Conservation (phyloP, 768 basidiomycete species). For the Sporobolomyces pararoseus region DNA sequence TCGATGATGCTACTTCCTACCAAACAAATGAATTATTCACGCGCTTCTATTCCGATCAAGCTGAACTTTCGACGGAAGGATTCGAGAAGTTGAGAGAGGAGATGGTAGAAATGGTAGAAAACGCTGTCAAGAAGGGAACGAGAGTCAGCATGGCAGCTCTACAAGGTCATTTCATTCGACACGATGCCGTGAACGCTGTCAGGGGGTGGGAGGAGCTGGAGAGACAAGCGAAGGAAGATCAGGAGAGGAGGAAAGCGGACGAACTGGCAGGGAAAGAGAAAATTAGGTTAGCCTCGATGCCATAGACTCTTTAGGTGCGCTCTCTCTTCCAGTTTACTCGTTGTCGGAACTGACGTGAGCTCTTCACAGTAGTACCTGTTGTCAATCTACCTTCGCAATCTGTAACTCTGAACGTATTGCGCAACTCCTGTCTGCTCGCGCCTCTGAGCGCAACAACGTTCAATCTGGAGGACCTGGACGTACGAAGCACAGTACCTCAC, state of each 20-base stretch:
- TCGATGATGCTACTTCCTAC: slow-evolving; percentile 78
- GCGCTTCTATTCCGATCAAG: slow-evolving; percentile 67
- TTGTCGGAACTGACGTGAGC: no score
- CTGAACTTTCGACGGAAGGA: slow-evolving; percentile 49
- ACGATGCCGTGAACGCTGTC: slow-evolving; percentile 47
- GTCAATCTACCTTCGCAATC: no score
- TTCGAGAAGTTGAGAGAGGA: slow-evolving; percentile 56
- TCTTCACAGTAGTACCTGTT: no score
- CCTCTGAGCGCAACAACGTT: no score
- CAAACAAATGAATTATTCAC: slow-evolving; percentile 76
- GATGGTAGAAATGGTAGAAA: slow-evolving; percentile 59
- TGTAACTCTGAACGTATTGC: no score
- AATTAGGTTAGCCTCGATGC: slow-evolving; percentile 23
- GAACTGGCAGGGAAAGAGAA: neutral
- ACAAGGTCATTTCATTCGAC: slow-evolving; percentile 90
- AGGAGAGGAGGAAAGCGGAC: neutral
- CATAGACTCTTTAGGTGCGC: neutral
- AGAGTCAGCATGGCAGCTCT: slow-evolving; percentile 90
- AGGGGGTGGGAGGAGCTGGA: slow-evolving; percentile 44
- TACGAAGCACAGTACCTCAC: no score
- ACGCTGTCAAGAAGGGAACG: slow-evolving; percentile 57
- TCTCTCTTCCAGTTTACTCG: no score
- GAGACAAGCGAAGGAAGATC: slow-evolving; percentile 32
- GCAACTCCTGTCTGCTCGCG: no score
- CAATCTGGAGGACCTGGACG: no score